These are phyloP conservation scores for Adansonia digitata DNA, from an alignment of 345 rosid species.

Conservation along the genomic window DNA sequence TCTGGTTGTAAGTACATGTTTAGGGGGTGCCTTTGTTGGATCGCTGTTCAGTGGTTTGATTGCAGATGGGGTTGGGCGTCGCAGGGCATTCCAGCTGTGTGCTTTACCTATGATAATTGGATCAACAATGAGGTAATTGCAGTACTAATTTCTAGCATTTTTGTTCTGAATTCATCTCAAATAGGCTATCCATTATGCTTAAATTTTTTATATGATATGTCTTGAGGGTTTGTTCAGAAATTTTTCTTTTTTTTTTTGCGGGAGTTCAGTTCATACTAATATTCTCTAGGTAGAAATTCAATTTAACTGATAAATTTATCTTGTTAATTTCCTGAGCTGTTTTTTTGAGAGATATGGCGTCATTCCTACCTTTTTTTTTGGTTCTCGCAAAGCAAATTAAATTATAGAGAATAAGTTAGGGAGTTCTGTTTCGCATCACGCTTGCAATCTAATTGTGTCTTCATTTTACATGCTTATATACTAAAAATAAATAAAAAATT, in stretches of 20 bases:
- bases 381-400: not conserved
- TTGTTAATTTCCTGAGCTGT: not conserved
- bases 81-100: constrained; percentile 85
- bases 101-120: constrained; percentile 88
- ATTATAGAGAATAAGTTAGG: not conserved
- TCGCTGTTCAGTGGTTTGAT: constrained; percentile 82
- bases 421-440: not conserved
- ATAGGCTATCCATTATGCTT: not conserved
- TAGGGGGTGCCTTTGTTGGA: constrained; percentile 91
- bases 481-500: not conserved
- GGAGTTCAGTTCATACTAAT: not conserved
- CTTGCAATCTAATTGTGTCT: constrained; percentile 3
- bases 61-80: constrained; percentile 90
- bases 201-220: not conserved
- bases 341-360: not conserved
- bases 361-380: not conserved
- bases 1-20: constrained; percentile 85
- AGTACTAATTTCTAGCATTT: not conserved
- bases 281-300: not conserved
- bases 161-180: not conserved
- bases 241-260: not conserved
- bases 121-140: constrained; percentile 66
- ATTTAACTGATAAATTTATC: not conserved
- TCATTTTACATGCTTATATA: not conserved
- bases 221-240: not conserved